A percentile compares a stretch with the other conserved stretches of the same genome.
These are phyloP conservation scores for Thielaviopsis populi DNA, from an alignment of 2,329 filamentous ascomycete species.

Conservation along the genomic window DNA sequence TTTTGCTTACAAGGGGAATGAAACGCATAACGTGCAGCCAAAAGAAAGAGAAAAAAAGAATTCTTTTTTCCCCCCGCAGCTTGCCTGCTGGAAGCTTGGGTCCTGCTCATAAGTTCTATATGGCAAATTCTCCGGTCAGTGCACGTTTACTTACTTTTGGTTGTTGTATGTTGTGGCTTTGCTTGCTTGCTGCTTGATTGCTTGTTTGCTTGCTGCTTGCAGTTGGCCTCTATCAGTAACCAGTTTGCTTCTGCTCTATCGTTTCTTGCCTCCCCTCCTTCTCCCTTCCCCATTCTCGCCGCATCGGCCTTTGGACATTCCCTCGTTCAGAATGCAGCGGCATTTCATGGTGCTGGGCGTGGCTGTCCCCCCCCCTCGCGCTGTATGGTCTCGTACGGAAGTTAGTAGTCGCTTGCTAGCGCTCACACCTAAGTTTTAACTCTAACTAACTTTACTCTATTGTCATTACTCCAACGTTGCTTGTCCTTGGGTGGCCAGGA, in stretches of 20 bases:
- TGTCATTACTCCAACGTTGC: not conserved
- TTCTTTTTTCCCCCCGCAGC: not conserved
- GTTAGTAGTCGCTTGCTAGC: not conserved
- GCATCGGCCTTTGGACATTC: not conserved
- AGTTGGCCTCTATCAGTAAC: not conserved
- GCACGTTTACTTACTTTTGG: not conserved
- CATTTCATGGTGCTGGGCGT: not conserved
- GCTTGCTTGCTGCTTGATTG: not conserved
- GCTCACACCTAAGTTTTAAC: not conserved
- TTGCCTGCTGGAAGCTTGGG: not conserved
- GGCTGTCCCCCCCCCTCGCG: not conserved
- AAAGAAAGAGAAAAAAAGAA: not conserved
- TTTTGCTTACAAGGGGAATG: not conserved
- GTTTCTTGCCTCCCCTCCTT: too few relatives aligned
- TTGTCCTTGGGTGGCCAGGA: not conserved
- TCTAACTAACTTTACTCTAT: not conserved
- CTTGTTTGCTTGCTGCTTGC: too few relatives aligned
- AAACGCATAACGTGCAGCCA: not conserved
- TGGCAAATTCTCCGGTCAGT: not conserved
- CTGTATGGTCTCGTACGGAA: not conserved
- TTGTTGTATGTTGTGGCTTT: too few relatives aligned
- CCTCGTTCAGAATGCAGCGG: not conserved
- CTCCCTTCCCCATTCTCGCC: not conserved
- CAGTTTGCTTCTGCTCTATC: not conserved
- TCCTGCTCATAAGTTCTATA: not conserved